Evolutionary conservation across 2,329 filamentous ascomycete genomes (phyloP).

Genomic region (Aspergillus spinulosporus): DNA sequence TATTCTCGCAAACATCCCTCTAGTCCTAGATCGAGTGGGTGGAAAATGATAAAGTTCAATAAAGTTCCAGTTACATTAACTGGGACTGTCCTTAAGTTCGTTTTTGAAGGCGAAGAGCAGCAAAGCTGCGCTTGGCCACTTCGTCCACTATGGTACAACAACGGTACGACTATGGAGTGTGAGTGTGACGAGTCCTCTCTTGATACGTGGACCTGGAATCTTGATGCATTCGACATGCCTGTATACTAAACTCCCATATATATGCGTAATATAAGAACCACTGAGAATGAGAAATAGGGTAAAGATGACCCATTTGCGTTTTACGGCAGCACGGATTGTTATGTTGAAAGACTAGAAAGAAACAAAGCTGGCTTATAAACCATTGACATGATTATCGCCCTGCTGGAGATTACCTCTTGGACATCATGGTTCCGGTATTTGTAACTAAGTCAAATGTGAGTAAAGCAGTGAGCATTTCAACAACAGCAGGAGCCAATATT

Average conservation of each 20-base stretch:
- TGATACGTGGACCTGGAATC: constrained; percentile 43
- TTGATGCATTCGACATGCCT: constrained; percentile 43
- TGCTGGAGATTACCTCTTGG: no score
- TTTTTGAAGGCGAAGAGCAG: constrained; percentile 32
- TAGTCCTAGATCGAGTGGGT: constrained; percentile 54
- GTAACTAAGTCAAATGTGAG: no score
- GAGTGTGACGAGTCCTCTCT: constrained; percentile 41
- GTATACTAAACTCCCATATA: constrained; percentile 32
- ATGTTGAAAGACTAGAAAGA: no score
- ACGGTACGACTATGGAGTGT: constrained; percentile 40
- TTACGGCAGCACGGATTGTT: no score
- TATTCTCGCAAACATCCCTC: constrained; percentile 49
- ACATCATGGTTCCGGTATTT: no score
- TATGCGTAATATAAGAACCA: no score
- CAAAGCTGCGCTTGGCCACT: constrained; percentile 36
- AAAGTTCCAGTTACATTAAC: constrained; percentile 47
- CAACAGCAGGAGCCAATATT: no score
- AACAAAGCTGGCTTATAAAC: no score
- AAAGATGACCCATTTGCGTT: no score
- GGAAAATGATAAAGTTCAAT: constrained; percentile 49
- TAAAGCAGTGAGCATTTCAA: no score
- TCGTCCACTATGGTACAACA: constrained; percentile 33
- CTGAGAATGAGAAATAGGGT: no score
- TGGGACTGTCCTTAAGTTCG: constrained; percentile 35
- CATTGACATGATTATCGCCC: no score